Base-by-base conservation (phyloP, 2,329 filamentous ascomycete species). In the Aspergillus japonicus region DNA sequence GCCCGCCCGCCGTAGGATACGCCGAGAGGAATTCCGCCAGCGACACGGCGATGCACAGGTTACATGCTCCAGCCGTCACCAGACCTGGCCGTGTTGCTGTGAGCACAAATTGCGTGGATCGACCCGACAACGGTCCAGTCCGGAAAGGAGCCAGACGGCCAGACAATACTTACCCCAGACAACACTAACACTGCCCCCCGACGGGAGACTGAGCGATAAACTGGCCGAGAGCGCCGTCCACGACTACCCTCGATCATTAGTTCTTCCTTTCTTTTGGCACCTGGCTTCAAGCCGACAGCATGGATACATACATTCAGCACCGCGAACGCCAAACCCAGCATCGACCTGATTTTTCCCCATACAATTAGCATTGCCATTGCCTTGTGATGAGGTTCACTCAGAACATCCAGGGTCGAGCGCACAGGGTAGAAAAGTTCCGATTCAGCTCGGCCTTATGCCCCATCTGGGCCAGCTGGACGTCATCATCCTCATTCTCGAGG, bases 21-120 rank as follows among this genome's bases (percentile, higher is more conserved):
- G 86, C 85, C 0, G 86, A 87, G 2, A 89, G 77, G 67, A 89
- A 91, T 69, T 91, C 89, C 35, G 88, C 88, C 44, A 91, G 78
- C 4, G 86, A 89, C 7, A 85, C 83, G 3, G 89, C 87, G 23
- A 91, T 80, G 64, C 86, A 89, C 12, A 91, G 69, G 66, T 91
- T 91, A 77, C 88, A 90, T 50, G 90, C 66, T 24, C 87, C 85
- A 14, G 85, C 84, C n/a, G 83, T 81, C 5, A 84, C 71, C 14
- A 89, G 74, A 50, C 75, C 71, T 74, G 33, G 49, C 29, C n/a
- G 8, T 49, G 33, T 10, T 2, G 12, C 29, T 12, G 55, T 29
- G 50, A 39, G 31, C 52, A 12, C 39, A 33, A 47, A 19, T 11
- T 14, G 14, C 23, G 14, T 31, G 16, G 19, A 19, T 12, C 5